Evolutionary conservation across 108 stramenopile genomes (phyloP), one percentile per base, ranked within the genome.

Genomic region (Fragilaria radians): DNA sequence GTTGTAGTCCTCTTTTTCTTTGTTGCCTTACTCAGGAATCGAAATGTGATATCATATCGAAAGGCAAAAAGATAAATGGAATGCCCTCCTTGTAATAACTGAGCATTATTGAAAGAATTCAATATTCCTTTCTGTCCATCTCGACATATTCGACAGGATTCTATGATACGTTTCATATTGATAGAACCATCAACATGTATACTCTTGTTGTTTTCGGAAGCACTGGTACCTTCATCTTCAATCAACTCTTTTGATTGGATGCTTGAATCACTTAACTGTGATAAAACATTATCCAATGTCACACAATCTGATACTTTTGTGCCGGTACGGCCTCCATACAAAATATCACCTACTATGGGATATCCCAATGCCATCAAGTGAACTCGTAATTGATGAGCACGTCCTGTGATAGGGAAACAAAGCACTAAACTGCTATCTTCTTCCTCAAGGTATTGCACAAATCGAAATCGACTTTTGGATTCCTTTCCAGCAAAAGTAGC

Each of bases 331-430:
- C 87, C 84, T 29, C 91, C 95, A 54, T 97, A 95, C 47, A 75
- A 76, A 28, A 76, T 57, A 62, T 97, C 96, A 52, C 82, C 73
- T 17, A 76, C 68, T 45, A 97, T 93, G 4, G 96, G 82, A 64
- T 62, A 76, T 4, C 92, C 92, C 9, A 95, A 60, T 24, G 64
- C 55, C 46, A 82, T 65, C 2, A 94, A 72, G 63, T 97, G 96
- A 18, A 97, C 79, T 5, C 96, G 73, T 24, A 97, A 59, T 71
- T 97, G 96, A 63, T 97, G 96, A 34, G 89, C 93, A 5, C 96
- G 66, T 3, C 96, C 96, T 17, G 94, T 95, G 0, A 89, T 34
- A 5, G 94, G 96, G 47, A 52, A 48, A 58, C 89, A 91, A 14
- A 62, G 36, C 28, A 97, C 33, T 0, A 94, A 52, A 0, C 86